Conservation (phyloP, 2,329 filamentous ascomycete species). For the Myriangium duriaei region DNA sequence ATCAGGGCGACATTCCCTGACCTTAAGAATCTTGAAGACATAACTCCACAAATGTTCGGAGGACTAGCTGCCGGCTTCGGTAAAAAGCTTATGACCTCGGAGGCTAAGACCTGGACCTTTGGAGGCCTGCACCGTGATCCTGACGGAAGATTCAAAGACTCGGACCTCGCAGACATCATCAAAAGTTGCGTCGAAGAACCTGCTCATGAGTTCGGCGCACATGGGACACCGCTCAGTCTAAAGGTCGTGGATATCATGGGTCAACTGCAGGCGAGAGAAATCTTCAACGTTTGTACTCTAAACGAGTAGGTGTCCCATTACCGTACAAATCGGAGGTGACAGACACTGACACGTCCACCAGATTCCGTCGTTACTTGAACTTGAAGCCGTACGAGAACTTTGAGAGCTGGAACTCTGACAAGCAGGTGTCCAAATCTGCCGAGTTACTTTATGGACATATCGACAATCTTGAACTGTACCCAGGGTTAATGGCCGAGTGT, state of each 20-base stretch:
- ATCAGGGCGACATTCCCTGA: conserved; percentile 25
- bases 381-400: conserved; percentile 25
- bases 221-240: conserved; percentile 35
- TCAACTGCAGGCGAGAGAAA: conserved; percentile 32
- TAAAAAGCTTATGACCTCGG: conserved; percentile 23
- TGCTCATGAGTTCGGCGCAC: conserved; percentile 39
- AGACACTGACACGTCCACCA: conserved; percentile 10
- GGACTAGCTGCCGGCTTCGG: conserved; percentile 29
- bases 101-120: conserved; percentile 31
- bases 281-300: conserved; percentile 40
- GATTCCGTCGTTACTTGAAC: conserved; percentile 26
- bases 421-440: conserved; percentile 24
- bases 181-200: conserved; percentile 37
- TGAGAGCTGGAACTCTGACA: conserved; percentile 25
- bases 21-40: conserved; percentile 31
- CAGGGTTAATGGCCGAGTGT: conserved; percentile 44
- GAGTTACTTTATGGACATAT: conserved; percentile 40
- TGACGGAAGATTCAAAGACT: conserved; percentile 33
- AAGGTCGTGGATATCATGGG: conserved; percentile 38
- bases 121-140: conserved; percentile 27
- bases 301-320: conserved; percentile 37
- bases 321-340: neutral
- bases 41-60: conserved; percentile 31
- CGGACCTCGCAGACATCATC: conserved; percentile 32
- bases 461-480: conserved; percentile 45